These are phyloP conservation scores for Eutreptiella sp. DNA, from an alignment of 208 protist genomes.

Conservation along the genomic window DNA sequence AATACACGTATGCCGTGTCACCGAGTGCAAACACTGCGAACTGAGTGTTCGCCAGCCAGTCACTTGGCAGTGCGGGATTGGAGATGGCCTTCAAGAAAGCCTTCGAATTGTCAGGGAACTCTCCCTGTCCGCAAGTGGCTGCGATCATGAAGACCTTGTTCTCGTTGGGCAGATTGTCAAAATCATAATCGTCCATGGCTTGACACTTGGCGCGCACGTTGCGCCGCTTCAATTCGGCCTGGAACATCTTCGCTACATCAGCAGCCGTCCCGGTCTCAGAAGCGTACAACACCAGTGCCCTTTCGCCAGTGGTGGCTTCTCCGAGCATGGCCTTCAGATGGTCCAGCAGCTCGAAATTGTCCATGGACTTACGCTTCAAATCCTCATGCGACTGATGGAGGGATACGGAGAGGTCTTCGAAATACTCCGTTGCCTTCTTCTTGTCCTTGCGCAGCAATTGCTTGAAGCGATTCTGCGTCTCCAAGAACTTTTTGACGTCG, in stretches of 20 bases:
- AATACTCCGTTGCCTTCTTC: slow-evolving; percentile 26
- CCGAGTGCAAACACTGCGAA: slow-evolving; percentile 32
- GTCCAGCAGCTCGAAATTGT: slow-evolving; percentile 5
- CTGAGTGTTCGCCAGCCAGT: background rate
- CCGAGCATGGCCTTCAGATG: slow-evolving; percentile 5
- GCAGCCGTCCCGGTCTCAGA: slow-evolving; percentile 29
- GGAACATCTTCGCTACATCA: slow-evolving; percentile 13
- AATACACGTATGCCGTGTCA: slow-evolving; percentile 23
- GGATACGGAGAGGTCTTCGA: slow-evolving; percentile 2
- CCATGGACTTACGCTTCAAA: slow-evolving; percentile 1
- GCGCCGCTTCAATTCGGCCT: slow-evolving; percentile 10
- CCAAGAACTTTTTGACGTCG: slow-evolving; percentile 38
- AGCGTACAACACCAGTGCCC: slow-evolving; percentile 26
- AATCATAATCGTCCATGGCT: slow-evolving; percentile 15
- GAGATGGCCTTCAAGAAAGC: slow-evolving; percentile 6
- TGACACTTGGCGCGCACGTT: background rate
- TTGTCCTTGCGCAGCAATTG: slow-evolving; percentile 14
- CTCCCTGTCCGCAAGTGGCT: slow-evolving; percentile 32
- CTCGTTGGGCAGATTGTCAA: slow-evolving; percentile 18
- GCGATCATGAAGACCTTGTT: slow-evolving; percentile 7
- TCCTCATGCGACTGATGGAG: slow-evolving; percentile 4
- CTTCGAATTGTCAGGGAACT: slow-evolving; percentile 28
- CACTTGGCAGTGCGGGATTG: slow-evolving; percentile 9
- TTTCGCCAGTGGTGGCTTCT: slow-evolving; percentile 12
- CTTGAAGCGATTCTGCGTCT: slow-evolving; percentile 26